Conservation (phyloP, 768 basidiomycete species). For the Rhodotorula graminis region DNA sequence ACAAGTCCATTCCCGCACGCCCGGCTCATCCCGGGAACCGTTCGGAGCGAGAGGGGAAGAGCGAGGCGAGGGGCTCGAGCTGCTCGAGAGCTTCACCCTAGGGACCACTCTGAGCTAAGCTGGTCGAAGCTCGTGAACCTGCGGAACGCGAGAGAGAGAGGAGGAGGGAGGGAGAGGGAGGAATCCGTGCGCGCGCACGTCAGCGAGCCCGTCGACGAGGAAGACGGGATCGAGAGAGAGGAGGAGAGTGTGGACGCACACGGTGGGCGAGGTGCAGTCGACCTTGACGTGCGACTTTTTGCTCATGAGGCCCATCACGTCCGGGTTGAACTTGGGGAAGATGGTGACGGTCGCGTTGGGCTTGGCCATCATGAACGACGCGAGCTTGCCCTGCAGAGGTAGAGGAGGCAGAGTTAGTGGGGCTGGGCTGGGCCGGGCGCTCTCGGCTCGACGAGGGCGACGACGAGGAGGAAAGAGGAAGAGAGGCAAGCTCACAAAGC, state of each 20-base stretch:
- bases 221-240: not conserved
- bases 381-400: slow-evolving; percentile 28
- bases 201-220: not conserved
- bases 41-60: no score
- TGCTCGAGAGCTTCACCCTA: no score
- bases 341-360: slow-evolving; percentile 31
- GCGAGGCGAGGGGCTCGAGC: no score
- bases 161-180: not conserved
- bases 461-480: not conserved
- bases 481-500: slow-evolving; percentile 9
- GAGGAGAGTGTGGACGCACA: slow-evolving; percentile 9
- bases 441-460: no score
- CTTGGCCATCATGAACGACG: slow-evolving; percentile 25
- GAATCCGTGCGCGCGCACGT: not conserved
- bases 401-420: no score
- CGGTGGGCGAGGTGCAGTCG: slow-evolving; percentile 27
- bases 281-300: slow-evolving; percentile 30
- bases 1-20: no score
- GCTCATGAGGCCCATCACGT: slow-evolving; percentile 22
- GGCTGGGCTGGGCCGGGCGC: no score
- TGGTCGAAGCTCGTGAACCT: slow-evolving; percentile 32
- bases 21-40: no score
- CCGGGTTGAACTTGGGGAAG: slow-evolving; percentile 32
- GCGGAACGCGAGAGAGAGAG: not conserved
- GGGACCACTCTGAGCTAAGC: slow-evolving; percentile 17